phyloP scores from a whole-genome alignment of 2,329 filamentous ascomycete species.

The Proliferodiscus dingleyae region DNA sequence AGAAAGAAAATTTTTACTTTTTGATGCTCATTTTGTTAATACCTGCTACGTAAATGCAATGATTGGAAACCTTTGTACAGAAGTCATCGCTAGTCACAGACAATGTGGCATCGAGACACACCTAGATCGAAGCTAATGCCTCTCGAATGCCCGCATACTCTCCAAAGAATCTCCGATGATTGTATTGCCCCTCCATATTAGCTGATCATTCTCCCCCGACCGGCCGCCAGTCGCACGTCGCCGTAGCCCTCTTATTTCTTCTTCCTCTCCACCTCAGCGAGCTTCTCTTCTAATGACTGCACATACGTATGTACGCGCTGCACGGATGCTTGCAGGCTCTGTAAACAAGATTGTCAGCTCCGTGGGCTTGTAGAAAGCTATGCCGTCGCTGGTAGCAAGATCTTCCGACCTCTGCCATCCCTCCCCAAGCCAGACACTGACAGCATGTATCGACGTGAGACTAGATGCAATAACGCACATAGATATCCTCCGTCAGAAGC shows the following conservation, averaged over 20 bases:
- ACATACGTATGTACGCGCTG: conserved; percentile 83
- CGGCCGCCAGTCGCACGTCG: too few relatives aligned
- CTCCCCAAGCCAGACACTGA: conserved; percentile 6
- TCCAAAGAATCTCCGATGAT: background rate
- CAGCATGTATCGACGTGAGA: conserved; percentile 3
- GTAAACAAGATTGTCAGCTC: conserved; percentile 16
- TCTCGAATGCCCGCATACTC: background rate
- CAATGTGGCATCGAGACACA: conserved; percentile 6
- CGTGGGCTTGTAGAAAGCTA: background rate
- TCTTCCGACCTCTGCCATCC: background rate
- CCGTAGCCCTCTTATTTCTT: too few relatives aligned
- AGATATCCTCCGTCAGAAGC: conserved; percentile 90
- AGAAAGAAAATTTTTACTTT: conserved; percentile 8
- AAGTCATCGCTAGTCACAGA: background rate
- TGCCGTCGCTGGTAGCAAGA: background rate
- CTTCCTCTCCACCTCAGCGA: conserved; percentile 64
- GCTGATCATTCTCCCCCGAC: too few relatives aligned
- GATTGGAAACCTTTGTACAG: conserved; percentile 20
- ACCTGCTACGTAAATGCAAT: conserved; percentile 15
- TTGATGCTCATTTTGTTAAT: conserved; percentile 16
- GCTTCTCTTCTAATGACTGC: conserved; percentile 73
- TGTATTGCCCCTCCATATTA: too few relatives aligned
- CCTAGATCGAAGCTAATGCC: background rate
- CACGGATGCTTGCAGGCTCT: conserved; percentile 85
- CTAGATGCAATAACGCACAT: conserved; percentile 59